These are phyloP conservation scores for Fusarium brachygibbosum DNA, from an alignment of 2,329 filamentous ascomycete genomes.

Conservation along the genomic window DNA sequence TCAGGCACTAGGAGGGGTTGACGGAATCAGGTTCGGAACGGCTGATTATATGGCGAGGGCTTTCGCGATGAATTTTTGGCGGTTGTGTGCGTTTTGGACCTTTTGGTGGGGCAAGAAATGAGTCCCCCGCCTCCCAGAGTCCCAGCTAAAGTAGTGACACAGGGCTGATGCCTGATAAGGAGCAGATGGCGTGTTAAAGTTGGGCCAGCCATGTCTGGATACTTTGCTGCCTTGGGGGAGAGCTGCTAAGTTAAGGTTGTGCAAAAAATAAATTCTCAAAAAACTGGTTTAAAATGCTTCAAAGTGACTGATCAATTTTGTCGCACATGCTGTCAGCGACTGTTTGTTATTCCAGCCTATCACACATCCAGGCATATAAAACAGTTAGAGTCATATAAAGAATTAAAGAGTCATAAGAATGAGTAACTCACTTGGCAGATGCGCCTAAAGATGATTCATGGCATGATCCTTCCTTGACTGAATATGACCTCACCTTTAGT, in stretches of 20 bases:
- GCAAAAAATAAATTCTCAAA: neutral
- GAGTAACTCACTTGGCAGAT: slow-evolving; percentile 3
- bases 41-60: slow-evolving; percentile 52
- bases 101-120: slow-evolving; percentile 58
- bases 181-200: slow-evolving; percentile 30
- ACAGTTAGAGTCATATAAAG: slow-evolving; percentile 34
- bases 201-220: slow-evolving; percentile 24
- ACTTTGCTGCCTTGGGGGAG: slow-evolving; percentile 10
- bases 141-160: slow-evolving; percentile 26
- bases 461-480: neutral
- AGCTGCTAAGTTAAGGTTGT: neutral
- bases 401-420: slow-evolving; percentile 34
- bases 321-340: neutral
- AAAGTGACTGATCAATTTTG: neutral
- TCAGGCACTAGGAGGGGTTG: slow-evolving; percentile 47
- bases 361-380: slow-evolving; percentile 10
- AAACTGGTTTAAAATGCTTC: neutral
- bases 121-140: slow-evolving; percentile 44
- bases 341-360: slow-evolving; percentile 15
- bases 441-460: neutral
- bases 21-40: slow-evolving; percentile 49
- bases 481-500: slow-evolving; percentile 2
- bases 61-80: slow-evolving; percentile 59
- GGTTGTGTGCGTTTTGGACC: slow-evolving; percentile 55
- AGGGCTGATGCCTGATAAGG: slow-evolving; percentile 32